These are phyloP conservation scores for Suhomyces prunicola DNA, from an alignment of 805 yeast genomes.

Conservation along the genomic window DNA sequence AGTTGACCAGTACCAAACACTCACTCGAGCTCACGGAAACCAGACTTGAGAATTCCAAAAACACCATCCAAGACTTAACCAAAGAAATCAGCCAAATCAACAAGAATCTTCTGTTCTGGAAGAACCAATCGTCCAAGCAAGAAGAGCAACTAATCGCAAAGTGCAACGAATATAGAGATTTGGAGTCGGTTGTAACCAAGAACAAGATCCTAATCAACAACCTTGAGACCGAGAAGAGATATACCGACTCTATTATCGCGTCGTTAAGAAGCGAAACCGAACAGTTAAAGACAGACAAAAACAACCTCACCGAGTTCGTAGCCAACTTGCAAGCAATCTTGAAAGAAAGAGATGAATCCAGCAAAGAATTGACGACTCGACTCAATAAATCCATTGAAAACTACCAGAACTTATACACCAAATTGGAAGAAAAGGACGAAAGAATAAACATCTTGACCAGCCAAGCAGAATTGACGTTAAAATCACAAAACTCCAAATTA, in stretches of 20 bases:
- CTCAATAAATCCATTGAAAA: constrained; percentile 48
- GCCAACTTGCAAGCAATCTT: constrained; percentile 58
- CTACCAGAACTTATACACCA: constrained; percentile 43
- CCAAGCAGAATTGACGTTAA: constrained; percentile 54
- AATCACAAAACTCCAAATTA: constrained; percentile 49
- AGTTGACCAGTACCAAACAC: constrained; percentile 54
- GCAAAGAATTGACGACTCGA: constrained; percentile 48
- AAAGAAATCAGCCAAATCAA: constrained; percentile 27
- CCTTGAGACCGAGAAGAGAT: constrained; percentile 51
- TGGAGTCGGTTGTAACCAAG: constrained; percentile 45
- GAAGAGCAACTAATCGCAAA: constrained; percentile 29
- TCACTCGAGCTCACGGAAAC: constrained; percentile 50
- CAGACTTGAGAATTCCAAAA: constrained; percentile 46
- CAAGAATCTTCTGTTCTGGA: constrained; percentile 37
- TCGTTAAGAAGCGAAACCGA: constrained; percentile 52
- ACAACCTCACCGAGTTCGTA: constrained; percentile 54
- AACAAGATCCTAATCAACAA: constrained; percentile 45
- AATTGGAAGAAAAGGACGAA: constrained; percentile 52
- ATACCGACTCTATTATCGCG: constrained; percentile 47
- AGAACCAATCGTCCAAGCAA: constrained; percentile 38
- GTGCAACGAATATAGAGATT: constrained; percentile 52
- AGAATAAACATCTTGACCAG: constrained; percentile 49
- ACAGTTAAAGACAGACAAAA: constrained; percentile 55
- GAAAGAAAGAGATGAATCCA: constrained; percentile 56
- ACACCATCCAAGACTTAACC: constrained; percentile 25